Evolutionary conservation across 192 early-diverging fungal genomes (phyloP), one percentile per base, ranked within the genome.

Genomic region (Coemansia sp.): DNA sequence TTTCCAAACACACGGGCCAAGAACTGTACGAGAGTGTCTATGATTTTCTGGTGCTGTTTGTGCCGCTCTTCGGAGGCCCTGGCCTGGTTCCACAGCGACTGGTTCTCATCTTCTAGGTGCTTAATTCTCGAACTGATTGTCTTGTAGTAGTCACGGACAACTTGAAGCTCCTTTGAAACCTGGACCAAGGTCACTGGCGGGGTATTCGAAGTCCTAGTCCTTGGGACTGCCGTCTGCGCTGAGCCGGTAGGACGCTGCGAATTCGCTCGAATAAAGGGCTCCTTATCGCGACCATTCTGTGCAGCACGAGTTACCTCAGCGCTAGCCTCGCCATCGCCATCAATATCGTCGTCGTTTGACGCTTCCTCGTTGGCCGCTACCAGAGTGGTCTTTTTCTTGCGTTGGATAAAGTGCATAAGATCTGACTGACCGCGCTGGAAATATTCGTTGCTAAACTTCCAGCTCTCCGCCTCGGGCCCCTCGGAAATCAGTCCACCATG

Each of bases 1-100:
- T 72, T 69, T 28, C 91, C 86, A 76, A 94, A 96, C 38, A 98
- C 89, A 0, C 92, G 88, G 2, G 95, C 94, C 71, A 98, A 75
- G 76, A 98, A 98, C 16, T 89, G 80, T 64, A 98, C 65, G 61
- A 98, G 97, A 73, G 96, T 97, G 81, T 97, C 92, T 46, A 98
- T 97, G 0, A 90, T 94, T 11, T 89, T 89, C 76, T 98, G 95
- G 72, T 98, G 96, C 40, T 90, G 81, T 44, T 90, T 89, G 77
- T 96, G 91, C 21, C 90, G 86, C 50, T 94, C 91, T 32, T 93
- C 87, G 14, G 93, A 84, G 1, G 82, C 72, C 1, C 89, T 70
- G 0, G 91, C 89, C 68, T 98, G 94, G 59, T 88, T 87, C 97
- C 97, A 99, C 26, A 99, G 75, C 50, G 88, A 80, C 76, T 92